Evolutionary conservation across 257 asterid genomes (phyloP).

Genomic region (Ligustrum vulgare): DNA sequence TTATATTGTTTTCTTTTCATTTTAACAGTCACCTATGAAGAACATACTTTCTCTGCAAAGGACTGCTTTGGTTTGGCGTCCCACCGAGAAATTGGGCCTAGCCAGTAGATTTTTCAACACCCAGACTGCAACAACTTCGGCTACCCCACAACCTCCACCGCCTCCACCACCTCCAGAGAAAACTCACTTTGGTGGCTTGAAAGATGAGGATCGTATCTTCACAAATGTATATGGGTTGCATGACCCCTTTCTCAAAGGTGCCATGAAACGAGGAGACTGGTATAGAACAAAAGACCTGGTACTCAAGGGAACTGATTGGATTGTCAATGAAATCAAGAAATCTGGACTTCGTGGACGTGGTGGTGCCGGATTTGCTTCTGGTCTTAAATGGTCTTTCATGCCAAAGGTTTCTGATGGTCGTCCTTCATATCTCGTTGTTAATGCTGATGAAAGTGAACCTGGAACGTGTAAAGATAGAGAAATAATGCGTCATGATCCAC

Average conservation of each 20-base stretch:
- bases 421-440: slow-evolving; percentile 95
- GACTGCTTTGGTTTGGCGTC: slow-evolving; percentile 46
- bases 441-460: slow-evolving; percentile 99
- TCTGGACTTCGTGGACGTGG: slow-evolving; percentile 99
- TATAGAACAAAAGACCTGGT: slow-evolving; percentile 92
- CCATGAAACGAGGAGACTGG: slow-evolving; percentile 99
- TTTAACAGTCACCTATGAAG: slow-evolving; percentile 71
- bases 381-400: slow-evolving; percentile 99
- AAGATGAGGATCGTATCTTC: slow-evolving; percentile 97
- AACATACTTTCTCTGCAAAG: slow-evolving; percentile 63
- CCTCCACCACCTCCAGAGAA: slow-evolving; percentile 98
- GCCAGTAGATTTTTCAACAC: slow-evolving; percentile 66
- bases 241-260: slow-evolving; percentile 95
- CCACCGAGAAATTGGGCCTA: slow-evolving; percentile 45
- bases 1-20: slow-evolving; percentile 12
- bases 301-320: slow-evolving; percentile 92
- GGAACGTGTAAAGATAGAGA: slow-evolving; percentile 98
- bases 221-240: slow-evolving; percentile 87
- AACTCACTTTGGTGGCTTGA: slow-evolving; percentile 93
- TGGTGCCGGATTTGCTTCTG: slow-evolving; percentile 99
- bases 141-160: slow-evolving; percentile 76
- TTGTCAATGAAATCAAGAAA: slow-evolving; percentile 90
- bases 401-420: slow-evolving; percentile 96
- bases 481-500: slow-evolving; percentile 99
- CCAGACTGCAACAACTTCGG: slow-evolving; percentile 76